Conservation (phyloP, 768 basidiomycete genomes). For the Rhizopogon roseolus region DNA sequence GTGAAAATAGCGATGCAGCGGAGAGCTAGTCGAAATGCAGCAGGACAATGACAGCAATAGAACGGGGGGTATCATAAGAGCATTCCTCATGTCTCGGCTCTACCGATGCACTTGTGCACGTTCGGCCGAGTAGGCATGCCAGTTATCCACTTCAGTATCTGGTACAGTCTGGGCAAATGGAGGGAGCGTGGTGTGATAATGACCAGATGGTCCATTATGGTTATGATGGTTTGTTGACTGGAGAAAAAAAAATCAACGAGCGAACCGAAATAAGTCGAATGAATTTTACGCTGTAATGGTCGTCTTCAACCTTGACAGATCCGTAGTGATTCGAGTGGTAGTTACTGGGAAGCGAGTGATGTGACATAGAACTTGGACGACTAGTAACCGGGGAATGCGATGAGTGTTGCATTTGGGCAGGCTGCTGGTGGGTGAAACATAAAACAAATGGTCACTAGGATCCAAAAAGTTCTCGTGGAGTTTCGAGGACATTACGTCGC, state of each 20-base stretch:
- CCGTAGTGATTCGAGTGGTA: slow-evolving; percentile 45
- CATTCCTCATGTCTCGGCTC: slow-evolving; percentile 7
- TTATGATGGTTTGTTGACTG: slow-evolving; percentile 31
- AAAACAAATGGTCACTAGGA: slow-evolving; percentile 49
- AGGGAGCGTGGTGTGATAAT: slow-evolving; percentile 40
- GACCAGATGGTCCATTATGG: slow-evolving; percentile 29
- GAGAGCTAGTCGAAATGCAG: slow-evolving; percentile 14
- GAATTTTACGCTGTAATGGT: slow-evolving; percentile 46
- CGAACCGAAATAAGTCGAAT: background rate
- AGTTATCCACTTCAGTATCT: slow-evolving; percentile 47
- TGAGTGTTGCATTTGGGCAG: slow-evolving; percentile 60
- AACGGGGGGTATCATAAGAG: slow-evolving; percentile 28
- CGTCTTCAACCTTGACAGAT: slow-evolving; percentile 66
- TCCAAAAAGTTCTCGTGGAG: slow-evolving; percentile 38
- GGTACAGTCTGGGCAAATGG: slow-evolving; percentile 41
- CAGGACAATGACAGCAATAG: slow-evolving; percentile 22
- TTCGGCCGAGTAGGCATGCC: slow-evolving; percentile 66
- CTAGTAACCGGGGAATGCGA: slow-evolving; percentile 47
- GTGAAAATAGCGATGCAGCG: slow-evolving; percentile 10
- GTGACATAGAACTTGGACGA: slow-evolving; percentile 36
- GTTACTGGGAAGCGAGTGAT: slow-evolving; percentile 34
- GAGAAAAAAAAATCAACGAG: background rate
- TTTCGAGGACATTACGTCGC: slow-evolving; percentile 22
- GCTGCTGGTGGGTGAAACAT: slow-evolving; percentile 48
- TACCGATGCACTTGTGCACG: slow-evolving; percentile 59